Evolutionary conservation across 805 yeast genomes (phyloP).

Genomic region (Saccharomycopsis sp.): DNA sequence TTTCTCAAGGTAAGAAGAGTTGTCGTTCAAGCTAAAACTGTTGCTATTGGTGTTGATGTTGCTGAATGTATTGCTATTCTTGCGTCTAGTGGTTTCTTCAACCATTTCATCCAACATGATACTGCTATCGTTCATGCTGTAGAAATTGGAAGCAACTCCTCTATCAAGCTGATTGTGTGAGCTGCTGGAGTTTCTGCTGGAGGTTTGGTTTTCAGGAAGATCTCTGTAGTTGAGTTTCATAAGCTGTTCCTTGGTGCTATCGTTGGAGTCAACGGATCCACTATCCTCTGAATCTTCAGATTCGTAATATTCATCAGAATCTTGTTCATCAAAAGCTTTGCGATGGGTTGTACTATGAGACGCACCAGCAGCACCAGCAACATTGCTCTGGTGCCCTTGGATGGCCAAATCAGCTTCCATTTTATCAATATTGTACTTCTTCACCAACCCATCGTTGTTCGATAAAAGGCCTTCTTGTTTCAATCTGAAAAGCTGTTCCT

Average conservation of each 20-base stretch:
- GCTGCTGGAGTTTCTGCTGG: too few relatives aligned
- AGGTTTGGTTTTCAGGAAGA: too few relatives aligned
- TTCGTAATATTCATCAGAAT: constrained; percentile 8
- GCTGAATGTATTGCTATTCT: too few relatives aligned
- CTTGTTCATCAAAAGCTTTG: background rate
- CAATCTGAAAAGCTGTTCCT: constrained; percentile 13
- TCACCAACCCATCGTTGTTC: constrained; percentile 8
- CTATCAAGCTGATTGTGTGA: too few relatives aligned
- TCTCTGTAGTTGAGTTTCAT: background rate
- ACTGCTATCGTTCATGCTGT: background rate
- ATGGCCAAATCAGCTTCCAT: too few relatives aligned
- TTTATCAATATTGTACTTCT: constrained; percentile 5
- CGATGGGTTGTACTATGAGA: background rate
- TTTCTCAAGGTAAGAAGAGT: too few relatives aligned
- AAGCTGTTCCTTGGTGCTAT: constrained; percentile 18
- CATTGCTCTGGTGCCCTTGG: too few relatives aligned
- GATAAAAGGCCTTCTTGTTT: constrained; percentile 15
- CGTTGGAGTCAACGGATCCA: constrained; percentile 11
- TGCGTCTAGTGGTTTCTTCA: too few relatives aligned
- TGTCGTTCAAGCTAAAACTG: too few relatives aligned
- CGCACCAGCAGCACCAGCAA: background rate
- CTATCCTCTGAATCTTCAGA: constrained; percentile 6
- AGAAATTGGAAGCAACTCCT: too few relatives aligned
- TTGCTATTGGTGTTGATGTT: too few relatives aligned
- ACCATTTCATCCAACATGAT: background rate